Percentiles rank a stretch among this genome's conserved stretches.
Evolutionary conservation across 2,329 filamentous ascomycete species (phyloP).

Genomic region (Chrysoporthe cubensis): DNA sequence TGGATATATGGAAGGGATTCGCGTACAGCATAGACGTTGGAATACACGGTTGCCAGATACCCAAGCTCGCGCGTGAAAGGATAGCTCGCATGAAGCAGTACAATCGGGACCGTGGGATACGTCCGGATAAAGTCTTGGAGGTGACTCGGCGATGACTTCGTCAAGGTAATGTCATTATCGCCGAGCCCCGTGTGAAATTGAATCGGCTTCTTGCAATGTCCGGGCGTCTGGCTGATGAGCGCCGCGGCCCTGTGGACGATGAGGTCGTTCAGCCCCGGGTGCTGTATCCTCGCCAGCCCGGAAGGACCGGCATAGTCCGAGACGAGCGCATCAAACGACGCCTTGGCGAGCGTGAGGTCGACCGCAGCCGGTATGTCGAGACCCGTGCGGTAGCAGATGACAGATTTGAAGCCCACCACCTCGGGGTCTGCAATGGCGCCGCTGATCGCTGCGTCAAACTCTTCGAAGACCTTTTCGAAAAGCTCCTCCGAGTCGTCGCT

Average conservation of each 20-base stretch:
- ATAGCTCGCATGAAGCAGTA: slow-evolving; percentile 80
- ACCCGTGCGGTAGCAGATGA: slow-evolving; percentile 81
- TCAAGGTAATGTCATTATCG: slow-evolving; percentile 75
- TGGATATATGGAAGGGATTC: neutral
- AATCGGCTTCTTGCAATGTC: slow-evolving; percentile 66
- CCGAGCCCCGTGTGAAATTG: slow-evolving; percentile 86
- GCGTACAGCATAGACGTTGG: slow-evolving; percentile 70
- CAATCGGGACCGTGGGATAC: slow-evolving; percentile 72
- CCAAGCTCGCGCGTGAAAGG: slow-evolving; percentile 79
- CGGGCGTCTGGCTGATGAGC: slow-evolving; percentile 53
- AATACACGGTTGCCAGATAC: slow-evolving; percentile 76
- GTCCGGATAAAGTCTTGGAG: slow-evolving; percentile 73
- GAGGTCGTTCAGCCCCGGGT: slow-evolving; percentile 69
- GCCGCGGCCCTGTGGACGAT: slow-evolving; percentile 68
- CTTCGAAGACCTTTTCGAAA: slow-evolving; percentile 50
- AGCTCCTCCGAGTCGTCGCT: slow-evolving; percentile 45
- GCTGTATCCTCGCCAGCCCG: slow-evolving; percentile 59
- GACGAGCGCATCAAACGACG: slow-evolving; percentile 45
- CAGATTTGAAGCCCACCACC: slow-evolving; percentile 80
- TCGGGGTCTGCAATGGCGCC: slow-evolving; percentile 64
- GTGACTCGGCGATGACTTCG: slow-evolving; percentile 73
- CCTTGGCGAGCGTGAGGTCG: slow-evolving; percentile 46
- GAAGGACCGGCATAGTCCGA: slow-evolving; percentile 36
- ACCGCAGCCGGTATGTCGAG: slow-evolving; percentile 59
- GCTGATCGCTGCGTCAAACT: slow-evolving; percentile 57